Conservation (phyloP, 176 grass and related monocot species). For the Triticum turgidum region DNA sequence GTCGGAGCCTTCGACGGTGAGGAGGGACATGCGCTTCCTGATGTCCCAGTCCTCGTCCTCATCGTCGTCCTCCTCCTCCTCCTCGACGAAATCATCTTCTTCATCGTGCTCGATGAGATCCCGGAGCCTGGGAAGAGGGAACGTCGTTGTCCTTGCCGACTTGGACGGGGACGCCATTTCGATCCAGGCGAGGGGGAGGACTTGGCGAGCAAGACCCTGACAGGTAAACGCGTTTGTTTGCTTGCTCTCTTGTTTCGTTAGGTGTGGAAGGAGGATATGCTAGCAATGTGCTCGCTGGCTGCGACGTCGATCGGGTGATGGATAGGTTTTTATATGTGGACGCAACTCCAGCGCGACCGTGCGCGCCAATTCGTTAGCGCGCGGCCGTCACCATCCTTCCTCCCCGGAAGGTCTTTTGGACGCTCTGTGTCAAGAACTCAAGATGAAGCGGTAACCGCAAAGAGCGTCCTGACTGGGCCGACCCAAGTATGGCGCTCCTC, state of each 20-base stretch:
- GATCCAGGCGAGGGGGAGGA: slow-evolving; percentile 13
- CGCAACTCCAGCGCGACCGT: too few species aligned
- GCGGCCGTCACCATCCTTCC: too few species aligned
- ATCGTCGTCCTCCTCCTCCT: neutral
- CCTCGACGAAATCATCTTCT: slow-evolving; percentile 2
- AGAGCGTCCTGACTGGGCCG: too few species aligned
- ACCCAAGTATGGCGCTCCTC: too few species aligned
- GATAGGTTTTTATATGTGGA: slow-evolving; percentile 27
- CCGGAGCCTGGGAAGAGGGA: slow-evolving; percentile 15
- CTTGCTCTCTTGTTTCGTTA: slow-evolving; percentile 9
- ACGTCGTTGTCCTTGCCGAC: neutral
- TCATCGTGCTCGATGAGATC: slow-evolving; percentile 41
- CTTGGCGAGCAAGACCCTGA: neutral
- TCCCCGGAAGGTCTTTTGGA: too few species aligned
- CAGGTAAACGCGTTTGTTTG: slow-evolving; percentile 27
- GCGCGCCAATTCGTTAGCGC: too few species aligned
- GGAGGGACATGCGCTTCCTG: slow-evolving; percentile 45
- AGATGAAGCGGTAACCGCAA: too few species aligned
- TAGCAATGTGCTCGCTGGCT: neutral
- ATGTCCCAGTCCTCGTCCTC: slow-evolving; percentile 29
- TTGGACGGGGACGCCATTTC: slow-evolving; percentile 37
- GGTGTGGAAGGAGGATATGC: neutral
- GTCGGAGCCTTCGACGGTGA: slow-evolving; percentile 59
- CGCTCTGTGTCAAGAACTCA: too few species aligned
- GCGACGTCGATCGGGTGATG: neutral